These are phyloP conservation scores for Tolypocladium ophioglossoides DNA, from an alignment of 2,329 filamentous ascomycete genomes.

Conservation along the genomic window DNA sequence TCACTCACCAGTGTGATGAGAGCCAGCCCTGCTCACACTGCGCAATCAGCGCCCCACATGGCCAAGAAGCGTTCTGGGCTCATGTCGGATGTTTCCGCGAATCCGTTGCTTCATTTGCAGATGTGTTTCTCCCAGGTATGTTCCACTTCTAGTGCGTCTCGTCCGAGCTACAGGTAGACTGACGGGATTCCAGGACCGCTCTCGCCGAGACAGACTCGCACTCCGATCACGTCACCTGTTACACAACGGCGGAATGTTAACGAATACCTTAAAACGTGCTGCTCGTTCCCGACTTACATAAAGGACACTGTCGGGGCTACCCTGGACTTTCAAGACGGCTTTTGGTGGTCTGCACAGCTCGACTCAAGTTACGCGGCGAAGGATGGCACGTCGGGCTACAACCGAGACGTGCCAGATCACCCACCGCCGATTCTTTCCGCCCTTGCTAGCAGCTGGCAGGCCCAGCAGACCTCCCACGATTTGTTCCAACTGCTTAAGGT, in stretches of 20 bases:
- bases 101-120: conserved; percentile 33
- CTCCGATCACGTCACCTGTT: conserved; percentile 38
- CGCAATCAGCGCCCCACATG: conserved; percentile 22
- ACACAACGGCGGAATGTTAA: conserved; percentile 39
- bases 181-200: conserved; percentile 24
- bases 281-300: conserved; percentile 28
- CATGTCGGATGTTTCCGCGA: conserved; percentile 41
- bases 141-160: neutral
- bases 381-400: conserved; percentile 6
- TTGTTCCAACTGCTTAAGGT: conserved; percentile 42
- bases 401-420: conserved; percentile 24
- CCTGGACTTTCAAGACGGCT: conserved; percentile 44
- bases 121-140: conserved; percentile 40
- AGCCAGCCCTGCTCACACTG: conserved; percentile 39
- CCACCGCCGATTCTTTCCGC: conserved; percentile 39
- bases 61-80: conserved; percentile 35
- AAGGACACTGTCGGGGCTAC: conserved; percentile 30
- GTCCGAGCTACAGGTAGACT: neutral
- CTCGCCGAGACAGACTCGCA: conserved; percentile 38
- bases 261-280: conserved; percentile 37
- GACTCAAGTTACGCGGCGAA: conserved; percentile 16
- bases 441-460: conserved; percentile 41
- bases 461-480: conserved; percentile 35
- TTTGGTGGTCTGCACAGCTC: conserved; percentile 47
- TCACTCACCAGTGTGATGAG: conserved; percentile 35